Evolutionary conservation across 495 filamentous ascomycete genomes (phyloP), one percentile per base, ranked within the genome.

Genomic region (Lophiotrema nucula): DNA sequence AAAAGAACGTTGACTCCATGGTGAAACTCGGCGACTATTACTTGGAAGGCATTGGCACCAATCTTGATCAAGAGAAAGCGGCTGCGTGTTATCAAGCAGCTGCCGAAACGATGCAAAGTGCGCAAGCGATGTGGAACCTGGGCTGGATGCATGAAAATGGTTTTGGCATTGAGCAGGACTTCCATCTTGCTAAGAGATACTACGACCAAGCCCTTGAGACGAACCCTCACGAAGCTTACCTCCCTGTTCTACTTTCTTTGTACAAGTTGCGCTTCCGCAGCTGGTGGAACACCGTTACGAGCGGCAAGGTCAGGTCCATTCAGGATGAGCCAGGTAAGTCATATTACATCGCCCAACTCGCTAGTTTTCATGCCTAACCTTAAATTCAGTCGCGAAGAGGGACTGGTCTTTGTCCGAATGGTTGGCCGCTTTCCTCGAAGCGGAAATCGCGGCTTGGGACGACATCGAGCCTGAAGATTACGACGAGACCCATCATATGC

Each of bases 101-200:
- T 4, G 91, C 92, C 1, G 93, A 98, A 65, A 89, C 84, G 46
- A 82, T 90, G 65, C 88, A 89, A 66, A 93, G 89, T 67, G 92
- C 92, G 23, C 93, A 97, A 74, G 95, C 95, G 12, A 84, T 96
- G 52, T 99, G 90, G 82, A 97, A 99, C 62, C 77, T 99, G 12
- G 93, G 93, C 13, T 99, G 93, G 93, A 97, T 99, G 89, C 90
- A 99, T 71, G 93, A 99, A 73, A 97, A 97, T 67, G 93, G 93
- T 2, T 77, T 97, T 42, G 90, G 92, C 11, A 84, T 97, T 2
- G 84, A 87, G 31, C 93, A 99, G 67, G 93, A 99, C 69, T 99
- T 93, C 70, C 93, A 97, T 68, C 85, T 99, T 33, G 93, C 95
- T 2, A 99, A 99, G 73, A 77, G 93, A 22, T 95, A 88, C 72